A percentile compares a stretch with the other conserved stretches of the same genome.
Evolutionary conservation across 2,329 filamentous ascomycete genomes (phyloP).

Genomic region (Stagonosporopsis tanaceti): DNA sequence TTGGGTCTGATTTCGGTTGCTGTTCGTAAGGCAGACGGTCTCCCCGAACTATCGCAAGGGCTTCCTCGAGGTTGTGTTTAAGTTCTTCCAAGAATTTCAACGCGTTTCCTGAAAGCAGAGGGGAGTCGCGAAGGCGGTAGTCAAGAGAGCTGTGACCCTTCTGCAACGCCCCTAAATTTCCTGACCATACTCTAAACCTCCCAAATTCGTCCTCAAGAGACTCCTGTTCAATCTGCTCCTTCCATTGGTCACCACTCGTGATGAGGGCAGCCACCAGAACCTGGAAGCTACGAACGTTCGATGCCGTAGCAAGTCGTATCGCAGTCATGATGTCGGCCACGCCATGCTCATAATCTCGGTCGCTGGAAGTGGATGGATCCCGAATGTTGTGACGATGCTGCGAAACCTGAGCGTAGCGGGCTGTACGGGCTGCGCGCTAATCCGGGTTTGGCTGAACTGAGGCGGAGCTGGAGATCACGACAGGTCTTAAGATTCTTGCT

Average conservation of each 20-base stretch:
- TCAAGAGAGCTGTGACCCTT: constrained; percentile 50
- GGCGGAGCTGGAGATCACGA: constrained; percentile 18
- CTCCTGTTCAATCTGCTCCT: constrained; percentile 34
- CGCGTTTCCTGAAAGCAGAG: constrained; percentile 42
- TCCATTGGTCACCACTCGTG: constrained; percentile 22
- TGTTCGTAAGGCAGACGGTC: constrained; percentile 46
- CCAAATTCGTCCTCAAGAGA: constrained; percentile 48
- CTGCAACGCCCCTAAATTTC: constrained; percentile 47
- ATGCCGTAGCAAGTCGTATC: constrained; percentile 42
- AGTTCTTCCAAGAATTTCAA: constrained; percentile 47
- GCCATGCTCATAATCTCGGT: constrained; percentile 21
- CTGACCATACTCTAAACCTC: constrained; percentile 48
- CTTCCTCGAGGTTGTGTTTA: constrained; percentile 39
- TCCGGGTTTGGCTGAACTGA: constrained; percentile 11
- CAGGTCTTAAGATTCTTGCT: not conserved
- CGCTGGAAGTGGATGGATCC: constrained; percentile 6
- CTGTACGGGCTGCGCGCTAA: constrained; percentile 3
- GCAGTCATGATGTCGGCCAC: constrained; percentile 24
- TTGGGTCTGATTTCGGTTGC: constrained; percentile 22
- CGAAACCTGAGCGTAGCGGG: constrained; percentile 1
- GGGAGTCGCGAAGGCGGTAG: constrained; percentile 49
- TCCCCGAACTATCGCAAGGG: constrained; percentile 38
- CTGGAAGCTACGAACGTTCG: constrained; percentile 43
- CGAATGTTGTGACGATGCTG: constrained; percentile 1
- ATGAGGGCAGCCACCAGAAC: constrained; percentile 30